Conservation (phyloP, 192 early-diverging fungal genomes). For the Rhizophagus clarus region DNA sequence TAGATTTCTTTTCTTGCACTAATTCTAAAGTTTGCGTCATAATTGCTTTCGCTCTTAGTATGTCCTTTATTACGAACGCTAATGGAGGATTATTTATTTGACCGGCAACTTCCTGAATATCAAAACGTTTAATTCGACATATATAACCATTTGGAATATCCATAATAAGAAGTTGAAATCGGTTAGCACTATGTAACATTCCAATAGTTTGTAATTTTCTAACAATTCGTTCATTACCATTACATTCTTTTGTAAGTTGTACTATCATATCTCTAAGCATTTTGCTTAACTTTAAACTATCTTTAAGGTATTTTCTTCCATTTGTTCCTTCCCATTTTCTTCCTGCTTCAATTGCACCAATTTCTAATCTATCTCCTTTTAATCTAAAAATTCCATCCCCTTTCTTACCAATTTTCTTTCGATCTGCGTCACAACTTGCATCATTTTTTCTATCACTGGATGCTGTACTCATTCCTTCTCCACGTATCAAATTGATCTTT, state of each 20-base stretch:
- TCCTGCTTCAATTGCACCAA: not conserved
- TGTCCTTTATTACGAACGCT: not conserved
- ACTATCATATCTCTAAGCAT: not conserved
- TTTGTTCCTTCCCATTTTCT: not conserved
- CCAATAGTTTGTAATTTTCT: conserved; percentile 8
- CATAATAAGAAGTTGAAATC: not conserved
- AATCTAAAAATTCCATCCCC: conserved; percentile 1
- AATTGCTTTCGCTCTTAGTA: too few species aligned
- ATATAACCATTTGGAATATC: not conserved
- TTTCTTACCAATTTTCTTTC: not conserved
- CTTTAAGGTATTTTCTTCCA: not conserved
- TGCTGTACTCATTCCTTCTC: not conserved
- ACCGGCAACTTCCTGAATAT: not conserved
- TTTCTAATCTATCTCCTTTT: not conserved
- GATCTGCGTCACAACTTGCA: not conserved
- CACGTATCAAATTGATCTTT: not conserved
- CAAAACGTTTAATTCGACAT: not conserved
- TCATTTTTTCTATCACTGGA: not conserved
- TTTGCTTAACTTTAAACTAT: not conserved
- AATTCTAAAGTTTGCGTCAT: too few species aligned
- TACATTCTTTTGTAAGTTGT: not conserved
- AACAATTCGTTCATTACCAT: not conserved
- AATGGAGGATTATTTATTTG: not conserved
- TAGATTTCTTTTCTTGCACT: too few species aligned
- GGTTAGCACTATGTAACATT: conserved; percentile 22